Percentiles rank a stretch among this genome's conserved stretches.
phyloP scores from a whole-genome alignment of 2,329 filamentous ascomycete genomes.

The Coleophoma crateriformis region DNA sequence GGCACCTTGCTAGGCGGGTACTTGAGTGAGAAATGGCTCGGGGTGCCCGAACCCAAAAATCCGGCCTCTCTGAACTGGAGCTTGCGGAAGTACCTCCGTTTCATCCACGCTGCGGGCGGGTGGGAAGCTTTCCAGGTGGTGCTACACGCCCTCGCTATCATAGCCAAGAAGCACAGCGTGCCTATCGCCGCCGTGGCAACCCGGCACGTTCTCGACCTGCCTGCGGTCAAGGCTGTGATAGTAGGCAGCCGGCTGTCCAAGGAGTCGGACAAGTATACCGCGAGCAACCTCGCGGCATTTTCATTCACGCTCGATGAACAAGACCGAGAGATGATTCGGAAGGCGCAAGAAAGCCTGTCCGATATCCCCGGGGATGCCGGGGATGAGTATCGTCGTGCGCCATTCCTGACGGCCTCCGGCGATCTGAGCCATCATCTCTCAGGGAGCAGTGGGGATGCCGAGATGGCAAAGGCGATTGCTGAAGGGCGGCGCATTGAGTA shows the following conservation, averaged over 20 bases:
- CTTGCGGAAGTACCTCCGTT: slow-evolving; percentile 29
- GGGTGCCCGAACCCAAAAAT: slow-evolving; percentile 16
- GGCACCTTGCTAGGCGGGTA: slow-evolving; percentile 28
- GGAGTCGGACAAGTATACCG: slow-evolving; percentile 3
- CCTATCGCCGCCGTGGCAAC: slow-evolving; percentile 5
- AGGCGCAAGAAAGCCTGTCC: slow-evolving; percentile 17
- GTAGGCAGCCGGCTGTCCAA: slow-evolving; percentile 4
- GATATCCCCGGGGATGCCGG: slow-evolving; percentile 28
- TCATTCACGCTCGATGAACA: slow-evolving; percentile 2
- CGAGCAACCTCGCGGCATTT: slow-evolving; percentile 3
- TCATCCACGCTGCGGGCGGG: slow-evolving; percentile 25
- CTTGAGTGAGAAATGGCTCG: slow-evolving; percentile 20
- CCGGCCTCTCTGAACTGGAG: slow-evolving; percentile 21
- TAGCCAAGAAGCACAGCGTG: slow-evolving; percentile 2
- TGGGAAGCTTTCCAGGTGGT: slow-evolving; percentile 16
- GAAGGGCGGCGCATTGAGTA: slow-evolving; percentile 23
- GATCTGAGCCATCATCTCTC: slow-evolving; percentile 25
- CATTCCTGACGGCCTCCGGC: slow-evolving; percentile 26
- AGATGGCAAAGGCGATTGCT: slow-evolving; percentile 12
- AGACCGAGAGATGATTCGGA: slow-evolving; percentile 2
- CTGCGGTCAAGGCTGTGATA: slow-evolving; percentile 4
- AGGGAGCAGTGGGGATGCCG: slow-evolving; percentile 3
- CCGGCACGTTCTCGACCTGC: slow-evolving; percentile 4
- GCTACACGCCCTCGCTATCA: not conserved
- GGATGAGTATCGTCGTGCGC: slow-evolving; percentile 26